phyloP scores from a whole-genome alignment of 2,329 filamentous ascomycete genomes.

The Stemphylium lycopersici region DNA sequence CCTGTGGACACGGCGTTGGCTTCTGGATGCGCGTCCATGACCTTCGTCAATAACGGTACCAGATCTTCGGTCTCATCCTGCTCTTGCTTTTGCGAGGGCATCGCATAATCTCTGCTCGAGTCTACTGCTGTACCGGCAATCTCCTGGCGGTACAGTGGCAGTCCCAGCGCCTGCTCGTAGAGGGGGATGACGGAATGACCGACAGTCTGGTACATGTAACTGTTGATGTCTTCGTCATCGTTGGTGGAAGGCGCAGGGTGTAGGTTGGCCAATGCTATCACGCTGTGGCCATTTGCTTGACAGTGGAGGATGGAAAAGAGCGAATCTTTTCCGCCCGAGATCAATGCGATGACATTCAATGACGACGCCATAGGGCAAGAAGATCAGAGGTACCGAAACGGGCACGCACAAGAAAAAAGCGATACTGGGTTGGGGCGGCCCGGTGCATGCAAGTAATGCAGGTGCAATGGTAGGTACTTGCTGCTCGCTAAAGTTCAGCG shows the following conservation, averaged over 20 bases:
- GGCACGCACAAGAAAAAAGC: conserved; percentile 5
- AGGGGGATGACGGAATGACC: conserved; percentile 86
- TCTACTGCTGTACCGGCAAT: conserved; percentile 76
- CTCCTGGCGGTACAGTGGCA: conserved; percentile 82
- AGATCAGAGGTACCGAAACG: not conserved
- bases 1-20: conserved; percentile 88
- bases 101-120: conserved; percentile 71
- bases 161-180: conserved; percentile 76
- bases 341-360: conserved; percentile 76
- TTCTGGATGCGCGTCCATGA: conserved; percentile 73
- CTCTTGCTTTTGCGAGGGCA: conserved; percentile 22
- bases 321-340: conserved; percentile 97
- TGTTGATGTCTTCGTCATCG: conserved; percentile 74
- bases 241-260: conserved; percentile 60
- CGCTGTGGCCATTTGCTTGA: conserved; percentile 78
- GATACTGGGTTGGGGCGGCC: conserved; percentile 10
- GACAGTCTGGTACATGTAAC: conserved; percentile 99
- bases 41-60: conserved; percentile 71
- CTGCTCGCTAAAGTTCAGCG: conserved; percentile 18
- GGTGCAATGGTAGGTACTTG: not conserved
- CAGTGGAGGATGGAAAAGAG: conserved; percentile 94
- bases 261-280: conserved; percentile 90
- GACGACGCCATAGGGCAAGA: conserved; percentile 17
- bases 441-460: conserved; percentile 8
- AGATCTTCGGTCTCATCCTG: conserved; percentile 89